Base-by-base conservation (phyloP, 352 stramenopile species). In the Phytophthora hibernalis region DNA sequence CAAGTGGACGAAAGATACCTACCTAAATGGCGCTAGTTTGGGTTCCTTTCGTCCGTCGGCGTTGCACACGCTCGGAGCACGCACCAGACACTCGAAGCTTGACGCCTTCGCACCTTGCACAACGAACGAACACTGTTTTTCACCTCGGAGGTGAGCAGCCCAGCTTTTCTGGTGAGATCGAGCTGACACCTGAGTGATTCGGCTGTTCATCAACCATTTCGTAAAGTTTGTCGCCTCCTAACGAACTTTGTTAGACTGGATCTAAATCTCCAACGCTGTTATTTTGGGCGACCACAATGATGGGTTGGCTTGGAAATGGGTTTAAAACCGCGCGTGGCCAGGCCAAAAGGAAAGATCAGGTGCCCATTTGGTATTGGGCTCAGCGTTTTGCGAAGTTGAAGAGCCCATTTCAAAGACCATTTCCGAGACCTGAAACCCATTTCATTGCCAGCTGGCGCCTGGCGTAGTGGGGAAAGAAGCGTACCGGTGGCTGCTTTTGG, bases 221-320 rank as follows among this genome's bases (percentile, higher is more conserved):
- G n/a, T n/a, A n/a, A n/a, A n/a, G n/a, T n/a, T n/a, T n/a, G n/a
- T n/a, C n/a, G n/a, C n/a, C n/a, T n/a, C n/a, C n/a, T n/a, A n/a
- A n/a, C n/a, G n/a, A n/a, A n/a, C n/a, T n/a, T n/a, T n/a, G n/a
- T n/a, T n/a, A n/a, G n/a, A n/a, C n/a, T n/a, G n/a, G n/a, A n/a
- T n/a, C n/a, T n/a, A n/a, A n/a, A 26, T n/a, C 37, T 38, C 40
- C 43, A 52, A 9, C 28, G n/a, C 12, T 13, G n/a, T 30, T 58
- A 54, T 58, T 66, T 54, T 59, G 57, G 48, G 47, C 12, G 16
- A 20, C 9, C 24, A 37, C 52, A 68, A 40, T n/a, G n/a, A 67
- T 61, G 51, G 60, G 60, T 61, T 55, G 43, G 57, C n/a, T n/a
- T n/a, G n/a, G n/a, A n/a, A n/a, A n/a, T n/a, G n/a, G n/a, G n/a